phyloP scores from a whole-genome alignment of 2,329 filamentous ascomycete genomes.

The Phaeosphaeriaceae sp. region DNA sequence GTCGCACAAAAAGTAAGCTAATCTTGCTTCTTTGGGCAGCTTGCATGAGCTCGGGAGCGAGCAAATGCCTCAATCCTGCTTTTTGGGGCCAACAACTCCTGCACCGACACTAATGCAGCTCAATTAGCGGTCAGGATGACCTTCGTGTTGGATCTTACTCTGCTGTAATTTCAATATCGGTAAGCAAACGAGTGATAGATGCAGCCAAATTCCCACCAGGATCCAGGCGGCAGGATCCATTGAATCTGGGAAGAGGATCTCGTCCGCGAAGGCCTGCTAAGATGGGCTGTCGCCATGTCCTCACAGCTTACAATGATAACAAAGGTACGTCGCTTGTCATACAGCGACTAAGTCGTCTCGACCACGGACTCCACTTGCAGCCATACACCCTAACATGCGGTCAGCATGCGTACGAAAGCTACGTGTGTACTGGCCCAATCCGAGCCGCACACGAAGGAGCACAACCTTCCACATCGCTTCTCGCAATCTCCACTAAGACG shows the following conservation, averaged over 20 bases:
- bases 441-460: slow-evolving; percentile 2
- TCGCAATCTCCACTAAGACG: slow-evolving; percentile 28
- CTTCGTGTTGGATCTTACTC: slow-evolving; percentile 11
- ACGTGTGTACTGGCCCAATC: not conserved
- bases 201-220: not conserved
- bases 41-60: slow-evolving; percentile 33
- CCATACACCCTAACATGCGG: not conserved
- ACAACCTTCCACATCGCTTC: not conserved
- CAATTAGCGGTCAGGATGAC: slow-evolving; percentile 22
- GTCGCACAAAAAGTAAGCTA: slow-evolving; percentile 19
- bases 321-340: not conserved
- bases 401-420: not conserved
- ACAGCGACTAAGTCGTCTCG: not conserved
- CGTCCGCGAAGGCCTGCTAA: not conserved
- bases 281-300: not conserved
- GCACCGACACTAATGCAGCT: slow-evolving; percentile 11
- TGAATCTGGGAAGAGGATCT: not conserved
- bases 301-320: not conserved
- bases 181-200: not conserved
- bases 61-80: slow-evolving; percentile 30
- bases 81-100: slow-evolving; percentile 16
- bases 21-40: slow-evolving; percentile 30
- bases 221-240: slow-evolving; percentile 2
- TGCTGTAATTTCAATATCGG: not conserved
- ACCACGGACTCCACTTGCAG: not conserved